Evolutionary conservation across 768 basidiomycete species (phyloP), one percentile per base, ranked within the genome.

Genomic region (Agaricus sinodeliciosus): DNA sequence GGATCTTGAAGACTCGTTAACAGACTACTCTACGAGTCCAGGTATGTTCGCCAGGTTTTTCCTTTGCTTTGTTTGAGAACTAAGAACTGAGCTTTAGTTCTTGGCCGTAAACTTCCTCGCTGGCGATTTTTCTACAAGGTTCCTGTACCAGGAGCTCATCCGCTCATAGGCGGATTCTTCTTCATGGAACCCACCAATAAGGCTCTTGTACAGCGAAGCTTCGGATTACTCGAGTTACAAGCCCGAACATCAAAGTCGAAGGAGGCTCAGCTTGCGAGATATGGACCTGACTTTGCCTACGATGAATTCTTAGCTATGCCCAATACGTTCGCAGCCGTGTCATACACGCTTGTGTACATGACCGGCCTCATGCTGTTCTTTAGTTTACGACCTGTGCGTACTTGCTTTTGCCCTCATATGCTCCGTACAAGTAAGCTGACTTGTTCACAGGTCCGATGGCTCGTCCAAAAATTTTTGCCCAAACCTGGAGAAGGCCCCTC

Each of bases 211-310:
- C 73, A 78, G 56, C 69, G 77, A 40, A 72, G 77, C 8, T 74
- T 68, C 58, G 77, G 75, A 5, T 63, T 80, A 8, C 58, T 75
- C 18, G 72, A 78, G 54, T 41, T 65, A 22, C 62, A 70, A 27
- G 65, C 65, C 8, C 58, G 58, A 9, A 47, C 49, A 54, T 31
- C 49, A 58, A 56, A 60, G 28, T 55, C 54, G 1, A 57, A 60
- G n/a, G 49, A 59, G 9, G 56, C 63, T 12, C 58, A 65, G 51
- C 62, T 60, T 41, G 58, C 57, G 39, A 62, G 65, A 43, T 94
- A 94, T 60, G 94, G 90, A 4, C 71, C 80, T 0, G 61, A 76
- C 2, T 92, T 96, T 72, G 70, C 70, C 42, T 95, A 94, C 64
- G 81, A 83, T 47, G 92, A 94, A 65, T 86, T 87, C 53, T 16